Percentiles rank a stretch among this genome's conserved stretches.
Evolutionary conservation across 371 early-diverging fungal genomes (phyloP).

Genomic region (Sporodiniella umbellata): DNA sequence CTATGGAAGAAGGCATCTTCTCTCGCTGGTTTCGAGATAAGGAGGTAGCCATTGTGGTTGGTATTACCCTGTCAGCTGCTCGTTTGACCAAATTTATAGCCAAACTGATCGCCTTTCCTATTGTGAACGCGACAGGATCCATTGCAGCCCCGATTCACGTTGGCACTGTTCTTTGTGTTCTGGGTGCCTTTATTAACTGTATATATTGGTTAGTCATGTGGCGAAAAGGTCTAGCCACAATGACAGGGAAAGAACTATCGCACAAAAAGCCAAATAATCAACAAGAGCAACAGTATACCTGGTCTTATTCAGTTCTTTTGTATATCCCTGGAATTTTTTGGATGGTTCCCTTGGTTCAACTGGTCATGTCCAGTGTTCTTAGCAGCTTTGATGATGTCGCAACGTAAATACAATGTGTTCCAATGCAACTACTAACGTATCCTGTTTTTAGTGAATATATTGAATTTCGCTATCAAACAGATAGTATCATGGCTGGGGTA

Average conservation of each 20-base stretch:
- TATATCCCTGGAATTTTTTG: slow-evolving; percentile 42
- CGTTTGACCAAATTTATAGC: slow-evolving; percentile 39
- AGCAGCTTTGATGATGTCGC: slow-evolving; percentile 49
- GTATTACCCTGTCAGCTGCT: slow-evolving; percentile 29
- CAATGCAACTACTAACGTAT: neutral
- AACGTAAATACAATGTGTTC: slow-evolving; percentile 20
- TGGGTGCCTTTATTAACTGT: slow-evolving; percentile 26
- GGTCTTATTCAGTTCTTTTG: slow-evolving; percentile 22
- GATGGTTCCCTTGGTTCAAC: slow-evolving; percentile 44
- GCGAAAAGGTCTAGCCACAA: slow-evolving; percentile 27
- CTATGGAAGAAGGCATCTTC: slow-evolving; percentile 45
- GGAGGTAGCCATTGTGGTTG: slow-evolving; percentile 35
- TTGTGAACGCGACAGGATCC: slow-evolving; percentile 21
- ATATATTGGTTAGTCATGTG: slow-evolving; percentile 39
- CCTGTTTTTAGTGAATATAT: slow-evolving; percentile 31
- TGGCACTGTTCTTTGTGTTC: slow-evolving; percentile 36
- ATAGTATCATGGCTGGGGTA: slow-evolving; percentile 44
- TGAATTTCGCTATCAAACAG: slow-evolving; percentile 42
- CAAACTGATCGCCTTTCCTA: slow-evolving; percentile 41
- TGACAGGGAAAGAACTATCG: slow-evolving; percentile 28
- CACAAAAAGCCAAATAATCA: slow-evolving; percentile 10
- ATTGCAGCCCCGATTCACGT: slow-evolving; percentile 28
- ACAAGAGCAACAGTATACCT: slow-evolving; percentile 11
- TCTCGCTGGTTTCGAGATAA: slow-evolving; percentile 46
- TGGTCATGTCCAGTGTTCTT: slow-evolving; percentile 44